These are phyloP conservation scores for Brassica hybrid DNA, from an alignment of 441 rosid species.

Conservation along the genomic window DNA sequence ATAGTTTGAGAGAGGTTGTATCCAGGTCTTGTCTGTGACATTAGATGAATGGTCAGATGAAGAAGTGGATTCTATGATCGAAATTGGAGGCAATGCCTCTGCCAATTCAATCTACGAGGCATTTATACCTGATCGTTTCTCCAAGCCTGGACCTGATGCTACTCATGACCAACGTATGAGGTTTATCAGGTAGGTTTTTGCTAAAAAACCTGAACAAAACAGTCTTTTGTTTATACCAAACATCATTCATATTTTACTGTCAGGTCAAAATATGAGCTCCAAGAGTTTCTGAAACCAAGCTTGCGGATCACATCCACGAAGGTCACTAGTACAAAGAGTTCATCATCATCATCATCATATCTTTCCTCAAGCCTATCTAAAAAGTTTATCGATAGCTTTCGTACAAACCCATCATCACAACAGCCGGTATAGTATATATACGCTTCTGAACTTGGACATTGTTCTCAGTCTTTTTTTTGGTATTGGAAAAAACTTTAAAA, in stretches of 20 bases:
- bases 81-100: neutral
- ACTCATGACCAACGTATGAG: neutral
- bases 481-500: neutral
- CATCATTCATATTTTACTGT: neutral
- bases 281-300: conserved; percentile 8
- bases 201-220: neutral
- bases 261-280: conserved; percentile 4
- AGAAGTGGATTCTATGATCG: neutral
- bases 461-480: neutral
- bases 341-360: neutral
- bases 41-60: conserved; percentile 8
- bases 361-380: conserved; percentile 1
- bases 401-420: neutral
- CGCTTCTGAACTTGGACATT: neutral
- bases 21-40: conserved; percentile 7
- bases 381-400: neutral
- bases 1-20: neutral
- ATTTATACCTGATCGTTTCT: neutral
- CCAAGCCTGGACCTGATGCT: conserved; percentile 4
- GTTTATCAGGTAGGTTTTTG: neutral
- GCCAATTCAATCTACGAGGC: conserved; percentile 2
- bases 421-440: neutral
- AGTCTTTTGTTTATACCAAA: neutral
- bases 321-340: conserved; percentile 2
- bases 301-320: neutral